Base-by-base conservation (phyloP, 805 yeast species). In the Kluyveromyces starmeri region DNA sequence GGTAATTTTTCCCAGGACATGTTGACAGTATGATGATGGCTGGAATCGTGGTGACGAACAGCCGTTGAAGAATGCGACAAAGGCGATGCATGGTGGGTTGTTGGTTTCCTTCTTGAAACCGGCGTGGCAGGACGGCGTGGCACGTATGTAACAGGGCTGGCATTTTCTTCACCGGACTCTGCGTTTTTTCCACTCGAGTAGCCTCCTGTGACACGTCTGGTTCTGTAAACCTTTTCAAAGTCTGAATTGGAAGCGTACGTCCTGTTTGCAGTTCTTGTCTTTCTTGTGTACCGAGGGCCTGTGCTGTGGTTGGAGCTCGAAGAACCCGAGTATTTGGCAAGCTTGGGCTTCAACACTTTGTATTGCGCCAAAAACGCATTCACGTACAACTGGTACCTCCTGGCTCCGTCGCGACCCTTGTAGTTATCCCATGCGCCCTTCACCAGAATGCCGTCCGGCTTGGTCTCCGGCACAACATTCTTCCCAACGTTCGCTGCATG, bases 1-100 rank as follows among this genome's bases (percentile, higher is more conserved):
- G 86, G 86, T 37, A 88, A 62, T 18, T 75, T 62, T 52, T 77
- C 81, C 68, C 83, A 83, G 37, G 73, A 75, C 41, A 67, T 60
- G 37, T 70, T 68, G n/a, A 70, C 64, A 32, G 64, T 64, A 17
- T 48, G 48, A 10, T 51, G 48, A 7, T 23, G 26, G 5, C 14
- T 8, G 23, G 23, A 20, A 11, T 8, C 8, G 23, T 11, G 10
- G 7, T 65, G 58, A 5, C 50, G 46, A 7, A 52, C 43, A 12
- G 55, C 61, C 35, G 55, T 47, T 5, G 27, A 34, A 7, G 52
- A 45, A 4, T 59, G 54, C 8, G 58, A 55, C 28, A 53, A 36
- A 38, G 56, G 59, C 44, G 50, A 33, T 28, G 44, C 37, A 40
- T 54, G 47, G 46, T 71, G 56, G 50, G 58, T 7, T 3, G 28